A percentile compares a stretch with the other conserved stretches of the same genome.
Evolutionary conservation across 2,329 filamentous ascomycete genomes (phyloP).

Genomic region (Grosmannia huntii): DNA sequence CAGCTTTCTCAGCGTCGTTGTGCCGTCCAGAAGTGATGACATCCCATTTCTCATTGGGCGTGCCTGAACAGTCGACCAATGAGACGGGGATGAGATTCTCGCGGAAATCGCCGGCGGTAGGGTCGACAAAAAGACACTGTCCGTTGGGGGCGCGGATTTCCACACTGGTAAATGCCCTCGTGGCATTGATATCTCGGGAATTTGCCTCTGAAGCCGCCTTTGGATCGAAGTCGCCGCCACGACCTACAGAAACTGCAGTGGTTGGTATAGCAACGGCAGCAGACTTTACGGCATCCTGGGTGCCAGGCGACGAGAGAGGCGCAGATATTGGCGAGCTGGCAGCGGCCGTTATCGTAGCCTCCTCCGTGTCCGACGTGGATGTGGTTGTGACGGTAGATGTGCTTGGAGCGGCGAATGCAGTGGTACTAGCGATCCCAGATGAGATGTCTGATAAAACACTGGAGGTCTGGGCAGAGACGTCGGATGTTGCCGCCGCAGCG

Average conservation of each 20-base stretch:
- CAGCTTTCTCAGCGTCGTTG: conserved; percentile 29
- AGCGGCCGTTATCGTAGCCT: not conserved
- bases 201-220: conserved; percentile 37
- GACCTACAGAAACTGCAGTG: conserved; percentile 31
- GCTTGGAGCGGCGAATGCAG: not conserved
- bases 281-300: no score
- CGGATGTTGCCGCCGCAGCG: not conserved
- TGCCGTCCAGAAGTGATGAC: conserved; percentile 35
- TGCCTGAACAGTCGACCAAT: conserved; percentile 30
- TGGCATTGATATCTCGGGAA: conserved; percentile 31
- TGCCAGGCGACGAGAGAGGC: no score
- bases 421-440: not conserved
- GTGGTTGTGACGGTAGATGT: not conserved
- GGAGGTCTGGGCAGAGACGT: not conserved
- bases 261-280: conserved; percentile 26
- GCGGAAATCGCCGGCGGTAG: conserved; percentile 39
- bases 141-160: conserved; percentile 34
- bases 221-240: conserved; percentile 35
- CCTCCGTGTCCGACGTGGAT: not conserved
- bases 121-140: conserved; percentile 37
- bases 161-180: conserved; percentile 29
- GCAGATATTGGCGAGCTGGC: not conserved
- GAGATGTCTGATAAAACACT: not conserved
- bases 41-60: conserved; percentile 36
- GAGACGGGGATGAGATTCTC: conserved; percentile 38